These are phyloP conservation scores for Fusarium sp. DNA, from an alignment of 2,329 filamentous ascomycete genomes.

Conservation along the genomic window DNA sequence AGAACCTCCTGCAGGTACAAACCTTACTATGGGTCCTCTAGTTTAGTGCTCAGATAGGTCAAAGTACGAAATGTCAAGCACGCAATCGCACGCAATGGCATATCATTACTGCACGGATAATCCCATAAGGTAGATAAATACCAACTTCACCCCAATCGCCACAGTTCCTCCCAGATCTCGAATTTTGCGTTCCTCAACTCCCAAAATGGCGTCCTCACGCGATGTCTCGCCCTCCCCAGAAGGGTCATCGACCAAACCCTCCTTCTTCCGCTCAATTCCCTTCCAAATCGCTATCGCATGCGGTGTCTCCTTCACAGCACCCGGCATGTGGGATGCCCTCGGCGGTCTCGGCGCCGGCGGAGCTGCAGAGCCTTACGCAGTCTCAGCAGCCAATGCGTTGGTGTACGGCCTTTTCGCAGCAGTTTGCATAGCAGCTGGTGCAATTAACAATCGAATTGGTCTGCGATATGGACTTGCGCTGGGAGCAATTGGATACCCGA, in stretches of 20 bases:
- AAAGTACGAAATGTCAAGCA: constrained; percentile 8
- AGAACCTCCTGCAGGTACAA: constrained; percentile 17
- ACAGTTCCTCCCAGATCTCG: background rate
- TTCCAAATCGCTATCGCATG: constrained; percentile 37
- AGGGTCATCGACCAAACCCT: background rate
- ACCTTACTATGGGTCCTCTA: constrained; percentile 7
- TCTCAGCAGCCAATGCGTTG: constrained; percentile 18
- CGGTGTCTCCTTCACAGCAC: constrained; percentile 39
- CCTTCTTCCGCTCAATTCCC: constrained; percentile 31
- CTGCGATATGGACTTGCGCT: background rate
- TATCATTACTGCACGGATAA: background rate
- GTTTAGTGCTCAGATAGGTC: background rate
- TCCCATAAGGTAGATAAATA: background rate
- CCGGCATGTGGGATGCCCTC: constrained; percentile 45
- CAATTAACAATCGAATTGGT: constrained; percentile 16
- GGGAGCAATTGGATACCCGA: constrained; percentile 15
- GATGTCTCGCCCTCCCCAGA: constrained; percentile 8
- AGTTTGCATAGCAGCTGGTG: constrained; percentile 19
- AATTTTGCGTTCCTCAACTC: background rate
- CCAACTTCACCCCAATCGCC: background rate
- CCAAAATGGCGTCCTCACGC: constrained; percentile 14
- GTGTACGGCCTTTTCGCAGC: constrained; percentile 14
- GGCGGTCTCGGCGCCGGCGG: constrained; percentile 54
- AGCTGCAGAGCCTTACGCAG: constrained; percentile 68
- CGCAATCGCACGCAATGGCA: constrained; percentile 29